Evolutionary conservation across 2,329 filamentous ascomycete genomes (phyloP).

Genomic region (Magnaporthiopsis rhizophila): DNA sequence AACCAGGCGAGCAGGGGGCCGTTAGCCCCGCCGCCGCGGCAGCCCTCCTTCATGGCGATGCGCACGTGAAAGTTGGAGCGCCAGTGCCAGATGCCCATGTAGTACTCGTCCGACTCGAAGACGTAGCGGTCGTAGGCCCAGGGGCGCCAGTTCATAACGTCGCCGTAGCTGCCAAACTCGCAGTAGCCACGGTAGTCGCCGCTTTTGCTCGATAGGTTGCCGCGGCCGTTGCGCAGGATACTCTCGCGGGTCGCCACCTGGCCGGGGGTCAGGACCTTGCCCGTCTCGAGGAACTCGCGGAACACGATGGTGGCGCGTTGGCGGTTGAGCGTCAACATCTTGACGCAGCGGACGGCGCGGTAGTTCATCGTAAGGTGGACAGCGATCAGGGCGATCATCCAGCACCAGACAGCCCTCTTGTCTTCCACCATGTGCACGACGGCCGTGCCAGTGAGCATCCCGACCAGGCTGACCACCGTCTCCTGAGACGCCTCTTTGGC

Average conservation of each 20-base stretch:
- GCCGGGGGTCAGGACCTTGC: slow-evolving; percentile 50
- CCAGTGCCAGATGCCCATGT: slow-evolving; percentile 48
- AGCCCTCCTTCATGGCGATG: slow-evolving; percentile 49
- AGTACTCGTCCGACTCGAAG: slow-evolving; percentile 41
- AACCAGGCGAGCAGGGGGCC: slow-evolving; percentile 28
- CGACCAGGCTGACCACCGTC: slow-evolving; percentile 80
- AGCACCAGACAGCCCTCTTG: slow-evolving; percentile 62
- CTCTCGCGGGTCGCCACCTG: slow-evolving; percentile 58
- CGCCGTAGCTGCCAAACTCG: slow-evolving; percentile 30
- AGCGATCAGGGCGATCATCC: slow-evolving; percentile 63
- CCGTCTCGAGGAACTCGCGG: slow-evolving; percentile 43
- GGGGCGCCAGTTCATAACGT: slow-evolving; percentile 23
- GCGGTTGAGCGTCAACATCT: slow-evolving; percentile 75
- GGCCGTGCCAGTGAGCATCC: slow-evolving; percentile 76
- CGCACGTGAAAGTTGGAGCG: slow-evolving; percentile 43
- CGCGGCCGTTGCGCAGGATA: slow-evolving; percentile 49
- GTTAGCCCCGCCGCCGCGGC: slow-evolving; percentile 19
- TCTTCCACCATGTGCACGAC: slow-evolving; percentile 71
- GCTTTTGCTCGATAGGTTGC: slow-evolving; percentile 32
- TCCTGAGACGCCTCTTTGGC: slow-evolving; percentile 94
- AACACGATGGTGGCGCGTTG: slow-evolving; percentile 79
- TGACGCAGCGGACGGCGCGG: slow-evolving; percentile 72
- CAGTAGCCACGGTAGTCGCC: slow-evolving; percentile 25
- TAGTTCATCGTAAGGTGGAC: slow-evolving; percentile 82
- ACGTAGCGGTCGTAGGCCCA: slow-evolving; percentile 26